A percentile compares a stretch with the other conserved stretches of the same genome.
Conservation (phyloP, 495 filamentous ascomycete genomes). For the Chaetomium tenue region DNA sequence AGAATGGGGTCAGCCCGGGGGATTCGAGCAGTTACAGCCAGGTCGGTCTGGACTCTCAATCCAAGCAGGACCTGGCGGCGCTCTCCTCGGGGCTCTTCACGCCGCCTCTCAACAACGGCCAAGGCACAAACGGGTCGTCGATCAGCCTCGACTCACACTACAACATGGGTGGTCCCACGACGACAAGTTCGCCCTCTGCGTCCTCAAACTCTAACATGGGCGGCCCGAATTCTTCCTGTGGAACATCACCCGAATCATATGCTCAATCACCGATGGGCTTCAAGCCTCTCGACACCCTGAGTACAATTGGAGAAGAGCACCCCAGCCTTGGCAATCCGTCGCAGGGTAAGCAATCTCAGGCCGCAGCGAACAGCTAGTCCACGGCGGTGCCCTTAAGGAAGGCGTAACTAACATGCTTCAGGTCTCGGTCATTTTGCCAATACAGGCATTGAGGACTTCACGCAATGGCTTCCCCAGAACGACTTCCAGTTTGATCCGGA, state of each 20-base stretch:
- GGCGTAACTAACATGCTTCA: conserved; percentile 23
- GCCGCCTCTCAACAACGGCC: conserved; percentile 36
- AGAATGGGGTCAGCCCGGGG: conserved; percentile 30
- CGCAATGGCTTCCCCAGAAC: conserved; percentile 76
- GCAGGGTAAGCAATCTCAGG: conserved; percentile 25
- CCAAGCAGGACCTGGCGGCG: conserved; percentile 40
- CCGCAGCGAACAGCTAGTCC: no score
- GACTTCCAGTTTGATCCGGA: conserved; percentile 87
- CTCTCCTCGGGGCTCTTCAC: conserved; percentile 37
- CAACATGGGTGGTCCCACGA: conserved; percentile 37
- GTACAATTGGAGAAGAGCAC: conserved; percentile 57
- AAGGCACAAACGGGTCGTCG: conserved; percentile 47
- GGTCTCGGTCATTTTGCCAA: conserved; percentile 38
- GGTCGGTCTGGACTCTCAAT: conserved; percentile 30
- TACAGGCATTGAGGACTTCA: conserved; percentile 49
- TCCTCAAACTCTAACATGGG: conserved; percentile 58
- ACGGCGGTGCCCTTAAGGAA: not conserved
- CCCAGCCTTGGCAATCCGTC: conserved; percentile 32
- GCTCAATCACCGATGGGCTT: conserved; percentile 55
- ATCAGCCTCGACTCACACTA: conserved; percentile 60
- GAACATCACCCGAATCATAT: conserved; percentile 57
- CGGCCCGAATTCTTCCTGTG: conserved; percentile 70
- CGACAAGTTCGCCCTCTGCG: conserved; percentile 60
- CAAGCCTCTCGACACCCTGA: conserved; percentile 60
- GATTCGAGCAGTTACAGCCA: conserved; percentile 30